A percentile compares a stretch with the other conserved stretches of the same genome.
phyloP scores from a whole-genome alignment of 495 filamentous ascomycete species.

The Aspergillus bertholletiae region DNA sequence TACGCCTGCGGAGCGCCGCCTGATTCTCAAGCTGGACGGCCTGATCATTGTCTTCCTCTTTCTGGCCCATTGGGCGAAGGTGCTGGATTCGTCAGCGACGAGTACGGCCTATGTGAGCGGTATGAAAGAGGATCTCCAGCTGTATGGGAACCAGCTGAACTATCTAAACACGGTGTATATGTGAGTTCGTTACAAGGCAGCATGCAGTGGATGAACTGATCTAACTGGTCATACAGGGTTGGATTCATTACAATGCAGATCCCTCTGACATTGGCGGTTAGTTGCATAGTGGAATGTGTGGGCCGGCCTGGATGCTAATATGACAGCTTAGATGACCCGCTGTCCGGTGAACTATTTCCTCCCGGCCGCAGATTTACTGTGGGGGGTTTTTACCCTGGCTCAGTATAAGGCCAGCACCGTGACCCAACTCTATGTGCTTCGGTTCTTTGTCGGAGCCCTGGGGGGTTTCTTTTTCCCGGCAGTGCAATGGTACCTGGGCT shows the following conservation, averaged over 20 bases:
- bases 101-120: conserved; percentile 28
- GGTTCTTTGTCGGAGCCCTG: conserved; percentile 85
- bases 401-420: conserved; percentile 33
- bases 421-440: conserved; percentile 43
- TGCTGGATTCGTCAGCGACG: conserved; percentile 30
- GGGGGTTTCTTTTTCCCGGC: conserved; percentile 75
- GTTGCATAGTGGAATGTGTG: background rate
- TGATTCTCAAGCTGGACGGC: conserved; percentile 41
- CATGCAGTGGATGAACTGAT: background rate
- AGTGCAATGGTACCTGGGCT: conserved; percentile 26
- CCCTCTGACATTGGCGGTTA: conserved; percentile 20
- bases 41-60: conserved; percentile 30
- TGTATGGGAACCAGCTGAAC: conserved; percentile 45
- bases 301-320: background rate
- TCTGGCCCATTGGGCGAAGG: conserved; percentile 40
- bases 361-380: conserved; percentile 33
- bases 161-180: conserved; percentile 43
- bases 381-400: conserved; percentile 39
- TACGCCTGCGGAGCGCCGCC: conserved; percentile 34
- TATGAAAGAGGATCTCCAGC: conserved; percentile 26
- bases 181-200: conserved; percentile 2
- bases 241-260: conserved; percentile 26
- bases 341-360: conserved; percentile 27
- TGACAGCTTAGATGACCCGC: conserved; percentile 18
- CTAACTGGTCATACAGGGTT: conserved; percentile 11